phyloP scores from a whole-genome alignment of 495 filamentous ascomycete species.

The Penicillium lividum region DNA sequence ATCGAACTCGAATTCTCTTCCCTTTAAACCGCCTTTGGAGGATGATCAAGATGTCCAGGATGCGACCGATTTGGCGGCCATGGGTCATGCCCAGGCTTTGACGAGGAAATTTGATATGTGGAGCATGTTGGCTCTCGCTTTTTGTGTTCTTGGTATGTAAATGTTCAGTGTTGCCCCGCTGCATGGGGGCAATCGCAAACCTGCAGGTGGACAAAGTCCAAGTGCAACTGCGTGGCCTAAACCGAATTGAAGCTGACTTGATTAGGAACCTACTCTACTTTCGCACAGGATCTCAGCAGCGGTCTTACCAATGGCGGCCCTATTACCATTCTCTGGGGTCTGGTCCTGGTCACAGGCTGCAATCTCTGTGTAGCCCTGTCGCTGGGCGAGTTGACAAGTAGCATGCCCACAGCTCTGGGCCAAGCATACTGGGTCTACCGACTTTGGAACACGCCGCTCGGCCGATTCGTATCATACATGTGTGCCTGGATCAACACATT shows the following conservation, averaged over 20 bases:
- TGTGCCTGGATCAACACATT: constrained; percentile 55
- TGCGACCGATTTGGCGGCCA: constrained; percentile 50
- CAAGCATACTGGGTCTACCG: constrained; percentile 52
- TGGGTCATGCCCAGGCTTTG: constrained; percentile 55
- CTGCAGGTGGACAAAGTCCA: no score
- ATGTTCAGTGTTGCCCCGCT: no score
- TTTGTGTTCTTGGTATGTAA: constrained; percentile 44
- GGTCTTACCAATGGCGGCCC: constrained; percentile 50
- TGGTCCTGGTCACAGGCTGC: constrained; percentile 46
- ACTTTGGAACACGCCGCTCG: constrained; percentile 38
- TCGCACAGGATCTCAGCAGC: constrained; percentile 48
- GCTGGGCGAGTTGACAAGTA: constrained; percentile 49
- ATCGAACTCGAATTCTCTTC: constrained; percentile 27
- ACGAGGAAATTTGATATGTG: constrained; percentile 50
- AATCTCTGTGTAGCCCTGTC: constrained; percentile 52
- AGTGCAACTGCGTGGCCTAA: background rate
- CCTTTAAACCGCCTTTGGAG: constrained; percentile 35
- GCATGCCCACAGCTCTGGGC: constrained; percentile 51
- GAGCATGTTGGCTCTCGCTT: constrained; percentile 51
- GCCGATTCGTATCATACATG: constrained; percentile 49
- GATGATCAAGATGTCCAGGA: constrained; percentile 46
- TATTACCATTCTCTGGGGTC: constrained; percentile 52
- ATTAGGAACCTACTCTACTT: constrained; percentile 47
- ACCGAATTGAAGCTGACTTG: background rate
- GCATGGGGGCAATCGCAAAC: no score